These are phyloP conservation scores for Hygrophorus russula DNA, from an alignment of 768 basidiomycete species.

Conservation along the genomic window DNA sequence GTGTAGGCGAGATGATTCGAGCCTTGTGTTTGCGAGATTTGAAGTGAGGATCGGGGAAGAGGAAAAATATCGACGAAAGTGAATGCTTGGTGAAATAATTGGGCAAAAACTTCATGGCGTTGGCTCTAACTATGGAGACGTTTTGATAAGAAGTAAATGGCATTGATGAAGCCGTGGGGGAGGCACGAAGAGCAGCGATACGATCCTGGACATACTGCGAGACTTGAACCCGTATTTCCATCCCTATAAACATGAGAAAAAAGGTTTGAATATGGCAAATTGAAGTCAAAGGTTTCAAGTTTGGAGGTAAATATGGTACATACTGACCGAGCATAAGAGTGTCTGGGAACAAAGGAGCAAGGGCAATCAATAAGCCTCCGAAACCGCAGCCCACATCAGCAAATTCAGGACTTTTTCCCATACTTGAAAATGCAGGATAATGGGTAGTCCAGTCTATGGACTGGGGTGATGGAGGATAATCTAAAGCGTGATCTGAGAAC, in stretches of 20 bases:
- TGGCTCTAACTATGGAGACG: constrained; percentile 87
- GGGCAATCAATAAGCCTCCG: constrained; percentile 81
- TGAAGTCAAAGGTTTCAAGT: background rate
- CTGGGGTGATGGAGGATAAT: constrained; percentile 72
- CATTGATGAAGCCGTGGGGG: constrained; percentile 21
- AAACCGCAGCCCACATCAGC: constrained; percentile 98
- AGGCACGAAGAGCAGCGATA: constrained; percentile 82
- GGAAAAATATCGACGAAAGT: constrained; percentile 88
- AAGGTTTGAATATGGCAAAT: background rate
- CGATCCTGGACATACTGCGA: constrained; percentile 94
- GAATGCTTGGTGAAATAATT: constrained; percentile 92
- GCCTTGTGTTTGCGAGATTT: constrained; percentile 98
- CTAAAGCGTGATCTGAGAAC: constrained; percentile 80
- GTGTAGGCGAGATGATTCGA: constrained; percentile 94
- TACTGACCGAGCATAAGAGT: constrained; percentile 83
- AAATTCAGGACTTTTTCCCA: constrained; percentile 72
- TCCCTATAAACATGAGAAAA: constrained; percentile 36
- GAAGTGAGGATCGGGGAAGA: constrained; percentile 99
- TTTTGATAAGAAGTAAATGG: constrained; percentile 59
- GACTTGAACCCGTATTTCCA: constrained; percentile 96
- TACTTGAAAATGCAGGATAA: constrained; percentile 58
- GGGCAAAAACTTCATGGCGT: constrained; percentile 97
- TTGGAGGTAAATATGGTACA: constrained; percentile 3
- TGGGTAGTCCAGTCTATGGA: constrained; percentile 74
- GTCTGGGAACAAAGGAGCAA: constrained; percentile 87